Conservation (phyloP, 2,329 filamentous ascomycete genomes). For the Boeremia lycopersici region DNA sequence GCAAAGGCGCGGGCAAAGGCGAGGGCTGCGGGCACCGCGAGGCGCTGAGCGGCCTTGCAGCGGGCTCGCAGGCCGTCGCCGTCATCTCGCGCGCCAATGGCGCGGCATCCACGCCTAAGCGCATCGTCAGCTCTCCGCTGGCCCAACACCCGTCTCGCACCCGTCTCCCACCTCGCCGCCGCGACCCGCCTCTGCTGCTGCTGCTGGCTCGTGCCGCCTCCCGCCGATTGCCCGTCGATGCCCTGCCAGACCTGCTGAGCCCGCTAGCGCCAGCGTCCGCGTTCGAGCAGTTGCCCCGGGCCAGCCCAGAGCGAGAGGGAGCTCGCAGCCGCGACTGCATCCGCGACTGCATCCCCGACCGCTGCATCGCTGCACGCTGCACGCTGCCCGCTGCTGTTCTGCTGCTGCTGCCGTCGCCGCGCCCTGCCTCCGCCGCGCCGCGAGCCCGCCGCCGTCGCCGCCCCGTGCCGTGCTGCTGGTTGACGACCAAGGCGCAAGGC, state of each 20-base stretch:
- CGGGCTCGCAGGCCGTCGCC: constrained; percentile 4
- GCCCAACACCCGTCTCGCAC: background rate
- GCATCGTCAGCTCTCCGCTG: constrained; percentile 8
- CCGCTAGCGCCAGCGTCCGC: background rate
- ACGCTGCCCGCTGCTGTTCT: background rate
- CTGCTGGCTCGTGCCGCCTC: constrained; percentile 12
- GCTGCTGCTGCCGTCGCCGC: background rate
- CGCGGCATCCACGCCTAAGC: background rate
- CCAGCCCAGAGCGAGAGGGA: constrained; percentile 7
- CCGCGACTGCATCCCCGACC: constrained; percentile 2
- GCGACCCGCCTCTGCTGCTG: background rate
- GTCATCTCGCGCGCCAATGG: constrained; percentile 8
- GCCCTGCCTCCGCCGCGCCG: background rate
- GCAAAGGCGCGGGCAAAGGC: background rate
- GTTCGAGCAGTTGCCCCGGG: background rate
- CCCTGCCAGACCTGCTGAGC: constrained; percentile 1
- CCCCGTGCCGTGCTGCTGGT: background rate
- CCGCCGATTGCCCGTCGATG: constrained; percentile 9
- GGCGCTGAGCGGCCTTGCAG: background rate
- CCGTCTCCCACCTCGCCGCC: background rate
- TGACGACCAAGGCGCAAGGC: constrained; percentile 18
- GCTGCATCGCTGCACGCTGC: background rate
- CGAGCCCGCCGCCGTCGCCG: no score
- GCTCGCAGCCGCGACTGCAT: constrained; percentile 4
- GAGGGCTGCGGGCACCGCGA: background rate